These are phyloP conservation scores for Quercus aquifolioides DNA, from an alignment of 306 rosid species.

Conservation along the genomic window DNA sequence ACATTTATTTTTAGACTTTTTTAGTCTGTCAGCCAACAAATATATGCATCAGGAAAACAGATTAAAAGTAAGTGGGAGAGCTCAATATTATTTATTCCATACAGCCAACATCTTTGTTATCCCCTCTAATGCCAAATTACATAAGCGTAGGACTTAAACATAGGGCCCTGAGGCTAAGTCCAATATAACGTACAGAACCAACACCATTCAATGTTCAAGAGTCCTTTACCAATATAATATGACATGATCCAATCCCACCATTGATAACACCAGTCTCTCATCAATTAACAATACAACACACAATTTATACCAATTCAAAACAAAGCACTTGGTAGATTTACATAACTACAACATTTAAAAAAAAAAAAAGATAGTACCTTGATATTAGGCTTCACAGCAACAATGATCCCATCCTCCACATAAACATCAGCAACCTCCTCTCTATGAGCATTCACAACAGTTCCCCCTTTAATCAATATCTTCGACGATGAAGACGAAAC, in stretches of 20 bases:
- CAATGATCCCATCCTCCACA: conserved; percentile 66
- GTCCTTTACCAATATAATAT: not conserved
- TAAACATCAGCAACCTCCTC: conserved; percentile 83
- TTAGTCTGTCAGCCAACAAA: no score
- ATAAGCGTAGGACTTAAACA: no score
- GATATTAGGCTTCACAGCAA: conserved; percentile 69
- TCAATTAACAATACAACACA: not conserved
- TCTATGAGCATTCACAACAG: conserved; percentile 76
- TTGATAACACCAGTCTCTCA: not conserved
- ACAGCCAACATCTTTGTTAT: no score
- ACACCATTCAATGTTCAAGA: not conserved
- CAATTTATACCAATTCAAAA: not conserved
- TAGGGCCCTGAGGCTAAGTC: no score
- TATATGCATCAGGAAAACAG: no score
- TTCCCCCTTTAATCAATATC: conserved; percentile 79
- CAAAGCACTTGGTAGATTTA: not conserved
- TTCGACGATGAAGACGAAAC: conserved; percentile 31
- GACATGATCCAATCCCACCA: not conserved
- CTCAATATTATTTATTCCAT: no score
- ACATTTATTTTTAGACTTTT: no score
- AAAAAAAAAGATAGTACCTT: conserved; percentile 12
- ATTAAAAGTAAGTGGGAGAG: no score
- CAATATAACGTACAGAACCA: not conserved
- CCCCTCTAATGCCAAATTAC: no score
- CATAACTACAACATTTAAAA: not conserved